Percentiles rank a stretch among this genome's conserved stretches.
These are phyloP conservation scores for Thraustochytrium striatum DNA, from an alignment of 352 stramenopile genomes.

Conservation along the genomic window DNA sequence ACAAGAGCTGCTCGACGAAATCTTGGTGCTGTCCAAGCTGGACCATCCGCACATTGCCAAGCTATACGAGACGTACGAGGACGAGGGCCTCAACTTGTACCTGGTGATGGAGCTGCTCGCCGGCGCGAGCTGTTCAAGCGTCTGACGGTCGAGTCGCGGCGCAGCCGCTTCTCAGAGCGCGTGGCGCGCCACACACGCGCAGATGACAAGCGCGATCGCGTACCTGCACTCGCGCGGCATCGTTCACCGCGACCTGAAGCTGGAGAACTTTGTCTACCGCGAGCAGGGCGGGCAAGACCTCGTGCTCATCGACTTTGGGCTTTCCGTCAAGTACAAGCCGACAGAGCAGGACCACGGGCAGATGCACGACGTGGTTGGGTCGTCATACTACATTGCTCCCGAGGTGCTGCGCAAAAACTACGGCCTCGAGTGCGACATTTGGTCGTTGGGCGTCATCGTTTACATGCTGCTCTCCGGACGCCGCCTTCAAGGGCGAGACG, in stretches of 20 bases:
- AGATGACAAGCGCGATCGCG: constrained; percentile 52
- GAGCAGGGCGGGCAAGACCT: constrained; percentile 76
- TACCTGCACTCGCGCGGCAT: constrained; percentile 53
- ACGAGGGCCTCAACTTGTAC: constrained; percentile 78
- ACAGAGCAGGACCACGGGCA: constrained; percentile 65
- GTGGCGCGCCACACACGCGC: constrained; percentile 70
- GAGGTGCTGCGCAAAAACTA: constrained; percentile 71
- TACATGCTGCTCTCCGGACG: constrained; percentile 93
- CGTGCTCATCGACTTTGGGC: constrained; percentile 87
- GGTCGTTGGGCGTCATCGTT: constrained; percentile 88
- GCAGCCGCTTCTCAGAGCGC: constrained; percentile 70
- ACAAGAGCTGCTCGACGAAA: constrained; percentile 45
- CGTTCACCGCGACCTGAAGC: constrained; percentile 58
- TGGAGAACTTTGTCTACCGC: constrained; percentile 86
- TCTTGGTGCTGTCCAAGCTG: constrained; percentile 44
- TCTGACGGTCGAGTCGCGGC: constrained; percentile 70
- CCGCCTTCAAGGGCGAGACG: constrained; percentile 90
- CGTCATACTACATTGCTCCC: constrained; percentile 87
- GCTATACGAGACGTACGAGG: constrained; percentile 53
- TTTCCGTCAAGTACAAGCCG: constrained; percentile 63
- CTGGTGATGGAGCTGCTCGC: constrained; percentile 82
- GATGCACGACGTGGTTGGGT: constrained; percentile 87
- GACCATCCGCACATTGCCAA: constrained; percentile 50
- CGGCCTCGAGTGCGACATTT: constrained; percentile 73
- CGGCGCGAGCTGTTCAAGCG: constrained; percentile 80